Base-by-base conservation (phyloP, 371 early-diverging fungal species). In the Syncephalis plumigaleata region DNA sequence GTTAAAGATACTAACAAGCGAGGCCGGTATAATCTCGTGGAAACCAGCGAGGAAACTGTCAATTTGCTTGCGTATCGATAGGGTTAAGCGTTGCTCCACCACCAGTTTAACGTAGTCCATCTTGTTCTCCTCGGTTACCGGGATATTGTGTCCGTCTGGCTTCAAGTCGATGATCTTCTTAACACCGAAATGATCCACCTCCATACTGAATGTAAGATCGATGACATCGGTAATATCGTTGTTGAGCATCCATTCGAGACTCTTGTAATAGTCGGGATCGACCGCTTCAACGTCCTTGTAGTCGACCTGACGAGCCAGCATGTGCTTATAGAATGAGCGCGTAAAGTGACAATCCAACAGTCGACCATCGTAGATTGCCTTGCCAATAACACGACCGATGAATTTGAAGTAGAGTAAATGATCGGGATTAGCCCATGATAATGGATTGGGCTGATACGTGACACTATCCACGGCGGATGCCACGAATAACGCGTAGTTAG, bases 321-420 rank as follows among this genome's bases (percentile, higher is more conserved):
- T 90, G 53, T 89, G 82, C 64, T 98, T 98, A 73, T 98, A 99
- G 71, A 98, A 94, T 3, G 96, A 93, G 43, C 96, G 75, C 0
- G 97, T 92, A 59, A 99, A 97, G 67, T 96, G 94, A 20, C 87
- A 84, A 62, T 98, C 97, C 52, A 99, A 60, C 26, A 89, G 70
- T 15, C 88, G 75, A 43, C 89, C 92, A 63, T 98, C 97, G 48
- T 86, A 91, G 42, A 99, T 95, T 15, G 96, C 96, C 62, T 97
- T 97, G 47, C 97, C 99, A 48, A 99, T 93, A 42, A 99, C 81
- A 45, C 99, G 78, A 13, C 99, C 99, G 26, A 97, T 91, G 74
- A 97, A 99, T 65, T 88, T 91, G 75, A 98, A 97, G 71, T 85
- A 98, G 40, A 75, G 67, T 52, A 99, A 58, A 64, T 99, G 99